Evolutionary conservation across 257 asterid species (phyloP).

Genomic region (Nicotiana noctiflora): DNA sequence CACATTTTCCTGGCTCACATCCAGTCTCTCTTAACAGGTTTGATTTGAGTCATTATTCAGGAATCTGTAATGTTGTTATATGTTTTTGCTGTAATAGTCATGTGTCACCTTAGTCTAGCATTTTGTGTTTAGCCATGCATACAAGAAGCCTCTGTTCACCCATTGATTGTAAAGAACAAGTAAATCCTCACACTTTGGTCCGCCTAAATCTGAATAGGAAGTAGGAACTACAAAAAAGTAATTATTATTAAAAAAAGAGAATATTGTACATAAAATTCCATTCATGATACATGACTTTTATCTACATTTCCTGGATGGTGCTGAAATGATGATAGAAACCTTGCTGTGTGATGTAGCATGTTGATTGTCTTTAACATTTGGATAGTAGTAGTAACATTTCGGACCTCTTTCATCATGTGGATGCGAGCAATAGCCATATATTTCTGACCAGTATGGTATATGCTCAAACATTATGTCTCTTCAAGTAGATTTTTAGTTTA

Average conservation of each 20-base stretch:
- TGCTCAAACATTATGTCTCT: not conserved
- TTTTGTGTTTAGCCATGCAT: not conserved
- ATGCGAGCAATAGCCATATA: too few species aligned
- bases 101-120: not conserved
- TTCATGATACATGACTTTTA: not conserved
- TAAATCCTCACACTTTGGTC: not conserved
- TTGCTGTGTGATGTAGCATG: not conserved
- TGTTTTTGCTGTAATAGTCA: not conserved
- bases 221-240: too few species aligned
- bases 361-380: not conserved
- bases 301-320: not conserved
- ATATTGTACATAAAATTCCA: not conserved
- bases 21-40: constrained; percentile 98
- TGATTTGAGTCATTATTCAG: constrained; percentile 10
- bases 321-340: not conserved
- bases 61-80: not conserved
- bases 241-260: not conserved
- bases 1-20: constrained; percentile 95
- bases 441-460: too few species aligned
- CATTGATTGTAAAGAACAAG: not conserved
- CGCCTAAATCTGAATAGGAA: not conserved
- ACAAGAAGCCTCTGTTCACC: not conserved
- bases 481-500: not conserved
- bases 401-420: too few species aligned
- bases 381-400: too few species aligned